Base-by-base conservation (phyloP, 306 rosid genomes). In the Trifolium pratense region DNA sequence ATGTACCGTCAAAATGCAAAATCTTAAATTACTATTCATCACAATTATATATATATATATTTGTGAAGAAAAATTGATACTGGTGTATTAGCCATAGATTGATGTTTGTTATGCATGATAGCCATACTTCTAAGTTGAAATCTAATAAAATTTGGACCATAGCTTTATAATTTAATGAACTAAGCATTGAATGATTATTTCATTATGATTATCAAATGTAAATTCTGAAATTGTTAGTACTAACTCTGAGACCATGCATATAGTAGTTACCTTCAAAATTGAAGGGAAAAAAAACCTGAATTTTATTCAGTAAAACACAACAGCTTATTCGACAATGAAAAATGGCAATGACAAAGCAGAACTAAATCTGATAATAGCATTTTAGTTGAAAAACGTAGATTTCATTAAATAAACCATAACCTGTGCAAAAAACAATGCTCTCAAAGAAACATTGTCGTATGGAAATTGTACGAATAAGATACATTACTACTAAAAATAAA, bases 381-480 rank as follows among this genome's bases (percentile, higher is more conserved):
- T 48, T 9, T 48, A n/a, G 53, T 48, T n/a, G 9, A 46, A 46
- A 46, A 46, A 5, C 15, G 18, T 15, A 46, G 15, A n/a, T 46
- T 20, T 5, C 40, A 78, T 29, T 29, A 29, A 29, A 29, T 29
- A 29, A 29, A 29, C 32, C 32, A 29, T 29, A 29, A 29, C 6
- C 32, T 29, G 32, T 6, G 70, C 51, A 51, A 20, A n/a, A 68
- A 68, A 7, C 17, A 59, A 52, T 59, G 26, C 34, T 36, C 25
- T 37, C 26, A 45, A 43, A 53, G 45, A 60, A 34, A 55, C 39
- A 26, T 48, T 73, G 15, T 32, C 69, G 68, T 45, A 53, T 61
- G 40, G 29, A 43, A 76, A 66, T 21, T 1, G 20, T 59, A 31
- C 40, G 43, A 59, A 7, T 20, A 53, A 56, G 42, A 64, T 46